These are phyloP conservation scores for Trametes cinnabarina DNA, from an alignment of 768 basidiomycete genomes.

Conservation along the genomic window DNA sequence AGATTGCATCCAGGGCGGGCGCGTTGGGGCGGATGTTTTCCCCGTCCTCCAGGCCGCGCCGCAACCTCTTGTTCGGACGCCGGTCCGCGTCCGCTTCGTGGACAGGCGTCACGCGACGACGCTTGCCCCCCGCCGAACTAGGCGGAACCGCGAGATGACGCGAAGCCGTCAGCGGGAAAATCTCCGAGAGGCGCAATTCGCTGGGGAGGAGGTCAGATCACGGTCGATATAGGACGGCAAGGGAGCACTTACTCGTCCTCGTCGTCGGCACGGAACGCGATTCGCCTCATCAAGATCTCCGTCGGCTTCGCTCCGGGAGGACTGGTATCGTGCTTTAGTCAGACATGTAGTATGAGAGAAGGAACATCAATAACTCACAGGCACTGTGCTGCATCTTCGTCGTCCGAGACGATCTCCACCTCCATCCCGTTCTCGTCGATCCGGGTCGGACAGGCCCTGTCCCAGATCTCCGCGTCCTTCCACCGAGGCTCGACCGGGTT, in stretches of 20 bases:
- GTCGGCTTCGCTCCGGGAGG: not conserved
- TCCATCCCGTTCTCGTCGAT: not conserved
- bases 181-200: not conserved
- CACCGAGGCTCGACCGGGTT: conserved; percentile 2
- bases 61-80: not conserved
- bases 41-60: not conserved
- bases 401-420: conserved; percentile 9
- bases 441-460: not conserved
- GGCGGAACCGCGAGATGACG: not conserved
- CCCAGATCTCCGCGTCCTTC: conserved; percentile 10
- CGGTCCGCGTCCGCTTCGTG: not conserved
- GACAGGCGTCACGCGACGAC: not conserved
- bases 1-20: not conserved
- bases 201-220: not conserved
- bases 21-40: not conserved
- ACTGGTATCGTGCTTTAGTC: not conserved
- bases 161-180: not conserved
- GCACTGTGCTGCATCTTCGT: not conserved
- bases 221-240: not conserved
- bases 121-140: not conserved
- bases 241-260: not conserved
- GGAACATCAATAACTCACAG: not conserved
- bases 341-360: not conserved
- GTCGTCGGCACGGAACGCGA: not conserved
- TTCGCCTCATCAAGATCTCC: not conserved